phyloP scores from a whole-genome alignment of 768 basidiomycete species.

The Tricholomella constricta region DNA sequence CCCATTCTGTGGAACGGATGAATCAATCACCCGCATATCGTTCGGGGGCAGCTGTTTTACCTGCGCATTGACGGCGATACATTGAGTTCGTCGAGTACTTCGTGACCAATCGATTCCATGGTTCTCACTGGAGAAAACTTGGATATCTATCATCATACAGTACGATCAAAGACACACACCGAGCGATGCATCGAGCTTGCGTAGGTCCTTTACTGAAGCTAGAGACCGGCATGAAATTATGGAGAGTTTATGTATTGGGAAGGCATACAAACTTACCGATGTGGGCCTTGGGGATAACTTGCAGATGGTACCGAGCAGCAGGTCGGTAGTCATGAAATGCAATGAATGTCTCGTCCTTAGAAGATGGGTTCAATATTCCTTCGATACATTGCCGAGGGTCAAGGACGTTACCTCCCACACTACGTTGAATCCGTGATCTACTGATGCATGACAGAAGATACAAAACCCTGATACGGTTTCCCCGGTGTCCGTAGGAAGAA shows the following conservation, averaged over 20 bases:
- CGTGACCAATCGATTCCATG: slow-evolving; percentile 48
- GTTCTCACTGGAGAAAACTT: slow-evolving; percentile 26
- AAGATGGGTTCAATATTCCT: background rate
- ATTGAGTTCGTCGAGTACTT: slow-evolving; percentile 48
- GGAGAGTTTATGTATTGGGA: background rate
- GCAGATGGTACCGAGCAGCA: slow-evolving; percentile 49
- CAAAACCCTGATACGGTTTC: slow-evolving; percentile 22
- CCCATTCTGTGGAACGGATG: slow-evolving; percentile 57
- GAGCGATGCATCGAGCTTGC: slow-evolving; percentile 44
- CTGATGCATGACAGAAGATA: slow-evolving; percentile 47
- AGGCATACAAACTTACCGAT: slow-evolving; percentile 38
- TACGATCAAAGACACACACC: slow-evolving; percentile 35
- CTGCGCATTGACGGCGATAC: slow-evolving; percentile 45
- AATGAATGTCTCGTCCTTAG: slow-evolving; percentile 48
- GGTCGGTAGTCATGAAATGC: slow-evolving; percentile 56
- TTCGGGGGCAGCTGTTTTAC: slow-evolving; percentile 31
- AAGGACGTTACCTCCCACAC: slow-evolving; percentile 46
- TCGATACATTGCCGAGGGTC: background rate
- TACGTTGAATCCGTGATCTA: slow-evolving; percentile 46
- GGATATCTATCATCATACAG: background rate
- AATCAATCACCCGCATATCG: background rate
- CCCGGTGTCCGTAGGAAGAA: background rate
- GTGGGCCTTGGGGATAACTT: slow-evolving; percentile 53
- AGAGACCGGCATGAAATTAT: slow-evolving; percentile 2
- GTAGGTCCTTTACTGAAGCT: slow-evolving; percentile 60